Conservation (phyloP, 345 rosid species). For the Psidium friedrichsthalianum region DNA sequence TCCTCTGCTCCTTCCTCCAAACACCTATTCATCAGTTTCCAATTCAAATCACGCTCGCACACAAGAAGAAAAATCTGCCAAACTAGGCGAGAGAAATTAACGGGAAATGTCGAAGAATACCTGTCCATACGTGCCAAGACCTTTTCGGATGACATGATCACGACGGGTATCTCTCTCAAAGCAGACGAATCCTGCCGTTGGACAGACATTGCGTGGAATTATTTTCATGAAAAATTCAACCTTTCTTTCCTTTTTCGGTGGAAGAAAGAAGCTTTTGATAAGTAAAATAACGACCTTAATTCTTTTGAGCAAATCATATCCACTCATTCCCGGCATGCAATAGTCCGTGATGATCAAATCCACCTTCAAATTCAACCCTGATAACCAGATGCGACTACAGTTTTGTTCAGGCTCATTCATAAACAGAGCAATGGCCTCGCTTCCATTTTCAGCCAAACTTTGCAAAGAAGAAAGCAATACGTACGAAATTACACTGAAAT, state of each 20-base stretch:
- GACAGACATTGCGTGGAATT: not conserved
- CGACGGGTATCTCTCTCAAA: conserved; percentile 72
- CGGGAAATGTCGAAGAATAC: not conserved
- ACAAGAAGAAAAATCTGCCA: not conserved
- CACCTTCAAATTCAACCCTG: conserved; percentile 50
- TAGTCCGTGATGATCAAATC: conserved; percentile 93
- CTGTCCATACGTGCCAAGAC: conserved; percentile 68
- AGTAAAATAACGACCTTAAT: conserved; percentile 45
- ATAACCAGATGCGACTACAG: not conserved
- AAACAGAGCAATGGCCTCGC: not conserved
- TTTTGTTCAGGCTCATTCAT: not conserved
- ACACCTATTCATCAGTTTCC: conserved; percentile 32
- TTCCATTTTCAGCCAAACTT: not conserved
- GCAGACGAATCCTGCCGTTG: conserved; percentile 59
- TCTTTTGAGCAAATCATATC: conserved; percentile 87
- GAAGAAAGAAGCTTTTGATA: not conserved
- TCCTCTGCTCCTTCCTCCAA: conserved; percentile 97
- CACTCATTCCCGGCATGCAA: conserved; percentile 99
- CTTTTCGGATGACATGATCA: conserved; percentile 92
- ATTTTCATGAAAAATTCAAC: not conserved
- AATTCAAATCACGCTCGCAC: not conserved
- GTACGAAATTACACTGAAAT: not conserved
- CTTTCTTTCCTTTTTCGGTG: not conserved
- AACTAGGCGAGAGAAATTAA: not conserved
- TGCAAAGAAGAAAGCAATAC: not conserved